Conservation (phyloP, 228 moss, liverwort and hornwort genomes). For the Sphagnum fallax region DNA sequence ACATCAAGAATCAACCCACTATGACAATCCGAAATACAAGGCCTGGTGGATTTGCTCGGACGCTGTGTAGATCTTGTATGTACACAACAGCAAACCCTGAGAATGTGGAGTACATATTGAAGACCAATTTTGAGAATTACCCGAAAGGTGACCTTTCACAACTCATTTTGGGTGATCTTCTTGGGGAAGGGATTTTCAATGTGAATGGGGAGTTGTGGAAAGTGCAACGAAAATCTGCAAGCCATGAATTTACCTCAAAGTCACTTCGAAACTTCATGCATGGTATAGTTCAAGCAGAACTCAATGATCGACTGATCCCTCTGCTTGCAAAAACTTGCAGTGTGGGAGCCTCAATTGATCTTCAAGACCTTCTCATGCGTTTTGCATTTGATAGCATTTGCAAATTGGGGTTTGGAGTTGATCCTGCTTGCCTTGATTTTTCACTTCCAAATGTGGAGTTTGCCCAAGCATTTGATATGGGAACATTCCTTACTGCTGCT, state of each 20-base stretch:
- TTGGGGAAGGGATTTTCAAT: constrained; percentile 55
- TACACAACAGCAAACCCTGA: constrained; percentile 32
- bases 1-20: constrained; percentile 13
- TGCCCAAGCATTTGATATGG: constrained; percentile 29
- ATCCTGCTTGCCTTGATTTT: constrained; percentile 32
- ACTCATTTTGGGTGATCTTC: constrained; percentile 6
- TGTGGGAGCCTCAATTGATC: constrained; percentile 14
- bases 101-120: constrained; percentile 51
- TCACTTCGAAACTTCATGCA: constrained; percentile 34
- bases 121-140: constrained; percentile 42
- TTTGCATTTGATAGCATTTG: constrained; percentile 57
- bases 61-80: not conserved
- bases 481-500: constrained; percentile 9
- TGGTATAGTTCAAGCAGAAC: constrained; percentile 19
- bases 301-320: constrained; percentile 34
- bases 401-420: constrained; percentile 43
- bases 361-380: constrained; percentile 47
- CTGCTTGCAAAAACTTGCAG: constrained; percentile 14
- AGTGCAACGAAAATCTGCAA: constrained; percentile 41
- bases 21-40: constrained; percentile 17
- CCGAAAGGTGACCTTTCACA: constrained; percentile 27
- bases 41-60: constrained; percentile 11
- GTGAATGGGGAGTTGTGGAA: constrained; percentile 37
- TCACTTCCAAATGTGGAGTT: constrained; percentile 35
- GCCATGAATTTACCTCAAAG: constrained; percentile 32